These are phyloP conservation scores for Ogataea populi-albae DNA, from an alignment of 805 yeast species.

Conservation along the genomic window DNA sequence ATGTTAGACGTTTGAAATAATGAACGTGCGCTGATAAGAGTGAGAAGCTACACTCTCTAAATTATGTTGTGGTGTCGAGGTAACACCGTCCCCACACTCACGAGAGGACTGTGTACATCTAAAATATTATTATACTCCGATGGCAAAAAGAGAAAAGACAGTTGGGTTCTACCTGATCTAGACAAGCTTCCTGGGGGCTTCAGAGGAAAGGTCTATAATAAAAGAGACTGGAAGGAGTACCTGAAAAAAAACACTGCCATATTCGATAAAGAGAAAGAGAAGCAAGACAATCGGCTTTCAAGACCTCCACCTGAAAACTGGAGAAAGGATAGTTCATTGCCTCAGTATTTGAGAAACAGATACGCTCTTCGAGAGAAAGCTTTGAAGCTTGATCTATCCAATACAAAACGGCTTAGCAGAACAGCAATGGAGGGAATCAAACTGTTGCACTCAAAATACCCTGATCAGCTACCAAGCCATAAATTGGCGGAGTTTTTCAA, in stretches of 20 bases:
- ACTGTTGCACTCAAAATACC: constrained; percentile 51
- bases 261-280: constrained; percentile 14
- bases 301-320: constrained; percentile 44
- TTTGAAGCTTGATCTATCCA: constrained; percentile 60
- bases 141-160: constrained; percentile 19
- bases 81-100: too few relatives aligned
- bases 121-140: too few relatives aligned
- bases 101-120: too few relatives aligned
- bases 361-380: constrained; percentile 61
- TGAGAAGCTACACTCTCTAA: too few relatives aligned
- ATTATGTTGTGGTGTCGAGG: too few relatives aligned
- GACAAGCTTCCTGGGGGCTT: constrained; percentile 33
- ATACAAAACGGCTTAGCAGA: constrained; percentile 62
- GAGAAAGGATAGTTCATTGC: constrained; percentile 41
- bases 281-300: constrained; percentile 11
- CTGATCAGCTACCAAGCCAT: constrained; percentile 52
- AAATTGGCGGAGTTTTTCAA: constrained; percentile 63
- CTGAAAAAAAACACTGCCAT: constrained; percentile 20
- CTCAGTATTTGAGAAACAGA: constrained; percentile 71
- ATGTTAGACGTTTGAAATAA: too few relatives aligned
- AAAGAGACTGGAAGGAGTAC: constrained; percentile 26
- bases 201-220: constrained; percentile 33
- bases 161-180: constrained; percentile 37
- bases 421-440: constrained; percentile 66
- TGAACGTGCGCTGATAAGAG: too few relatives aligned